Evolutionary conservation across 2,329 filamentous ascomycete species (phyloP).

Genomic region (Fusarium algeriense): DNA sequence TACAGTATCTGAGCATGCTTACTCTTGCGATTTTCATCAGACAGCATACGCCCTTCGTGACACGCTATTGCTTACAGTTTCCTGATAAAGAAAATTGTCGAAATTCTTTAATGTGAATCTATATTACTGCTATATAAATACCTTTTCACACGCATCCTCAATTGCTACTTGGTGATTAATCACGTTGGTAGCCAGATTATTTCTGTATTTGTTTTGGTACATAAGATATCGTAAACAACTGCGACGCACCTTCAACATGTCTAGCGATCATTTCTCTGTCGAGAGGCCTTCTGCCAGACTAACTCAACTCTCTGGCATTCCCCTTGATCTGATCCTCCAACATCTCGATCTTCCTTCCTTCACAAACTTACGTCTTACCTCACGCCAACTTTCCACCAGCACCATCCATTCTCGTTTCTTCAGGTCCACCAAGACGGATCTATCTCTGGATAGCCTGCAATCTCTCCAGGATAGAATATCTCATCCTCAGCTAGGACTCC

Average conservation of each 20-base stretch:
- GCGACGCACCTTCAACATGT: not conserved
- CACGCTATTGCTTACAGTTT: too few species aligned
- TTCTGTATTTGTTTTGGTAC: too few species aligned
- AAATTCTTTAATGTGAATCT: too few species aligned
- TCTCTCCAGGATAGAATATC: not conserved
- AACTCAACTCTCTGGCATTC: not conserved
- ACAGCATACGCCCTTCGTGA: too few species aligned
- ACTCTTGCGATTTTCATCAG: not conserved
- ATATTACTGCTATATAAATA: too few species aligned
- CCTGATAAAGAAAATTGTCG: too few species aligned
- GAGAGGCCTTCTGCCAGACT: not conserved
- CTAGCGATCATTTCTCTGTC: fast-evolving
- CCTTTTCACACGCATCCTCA: not conserved
- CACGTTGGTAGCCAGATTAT: not conserved
- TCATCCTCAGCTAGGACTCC: not conserved
- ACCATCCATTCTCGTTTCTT: not conserved
- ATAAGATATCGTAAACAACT: not conserved
- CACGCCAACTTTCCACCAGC: not conserved
- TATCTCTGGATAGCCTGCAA: not conserved
- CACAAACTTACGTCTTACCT: not conserved
- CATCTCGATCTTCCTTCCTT: not conserved
- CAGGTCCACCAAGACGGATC: not conserved
- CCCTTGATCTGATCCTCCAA: not conserved
- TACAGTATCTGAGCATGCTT: not conserved
- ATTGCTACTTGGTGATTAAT: not conserved